These are phyloP conservation scores for Colletotrichum eremochloae DNA, from an alignment of 2,329 filamentous ascomycete genomes.

Conservation along the genomic window DNA sequence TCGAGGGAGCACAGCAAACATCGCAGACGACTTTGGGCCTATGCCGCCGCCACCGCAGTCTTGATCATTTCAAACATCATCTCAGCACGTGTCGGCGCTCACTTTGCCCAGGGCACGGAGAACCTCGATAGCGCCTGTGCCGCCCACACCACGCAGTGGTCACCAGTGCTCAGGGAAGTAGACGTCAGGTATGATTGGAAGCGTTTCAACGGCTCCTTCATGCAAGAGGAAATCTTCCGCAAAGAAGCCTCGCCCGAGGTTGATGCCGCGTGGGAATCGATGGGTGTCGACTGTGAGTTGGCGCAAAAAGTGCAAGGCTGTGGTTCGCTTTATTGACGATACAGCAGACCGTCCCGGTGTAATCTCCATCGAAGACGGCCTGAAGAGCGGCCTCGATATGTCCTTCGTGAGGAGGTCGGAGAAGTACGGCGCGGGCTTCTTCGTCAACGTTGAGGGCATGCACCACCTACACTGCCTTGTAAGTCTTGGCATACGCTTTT, in stretches of 20 bases:
- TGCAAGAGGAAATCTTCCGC: constrained; percentile 67
- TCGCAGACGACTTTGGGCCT: constrained; percentile 16
- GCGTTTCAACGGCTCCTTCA: constrained; percentile 69
- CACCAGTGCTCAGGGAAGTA: constrained; percentile 53
- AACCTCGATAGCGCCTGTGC: constrained; percentile 46
- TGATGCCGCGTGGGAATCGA: constrained; percentile 67
- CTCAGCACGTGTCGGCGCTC: constrained; percentile 43
- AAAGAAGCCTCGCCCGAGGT: constrained; percentile 64
- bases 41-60: constrained; percentile 18
- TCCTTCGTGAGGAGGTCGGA: constrained; percentile 68
- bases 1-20: constrained; percentile 20
- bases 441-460: constrained; percentile 69
- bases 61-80: constrained; percentile 41
- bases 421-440: constrained; percentile 70
- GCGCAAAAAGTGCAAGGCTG: accelerated
- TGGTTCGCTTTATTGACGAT: constrained; percentile 16
- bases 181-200: constrained; percentile 50
- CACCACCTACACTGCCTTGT: constrained; percentile 72
- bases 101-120: constrained; percentile 36
- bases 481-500: constrained; percentile 19
- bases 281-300: constrained; percentile 60
- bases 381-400: constrained; percentile 62
- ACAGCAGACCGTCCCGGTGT: constrained; percentile 59
- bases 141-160: constrained; percentile 54
- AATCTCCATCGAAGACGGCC: constrained; percentile 63